phyloP scores from a whole-genome alignment of 352 stramenopile genomes.

The Pythium scleroteichum region DNA sequence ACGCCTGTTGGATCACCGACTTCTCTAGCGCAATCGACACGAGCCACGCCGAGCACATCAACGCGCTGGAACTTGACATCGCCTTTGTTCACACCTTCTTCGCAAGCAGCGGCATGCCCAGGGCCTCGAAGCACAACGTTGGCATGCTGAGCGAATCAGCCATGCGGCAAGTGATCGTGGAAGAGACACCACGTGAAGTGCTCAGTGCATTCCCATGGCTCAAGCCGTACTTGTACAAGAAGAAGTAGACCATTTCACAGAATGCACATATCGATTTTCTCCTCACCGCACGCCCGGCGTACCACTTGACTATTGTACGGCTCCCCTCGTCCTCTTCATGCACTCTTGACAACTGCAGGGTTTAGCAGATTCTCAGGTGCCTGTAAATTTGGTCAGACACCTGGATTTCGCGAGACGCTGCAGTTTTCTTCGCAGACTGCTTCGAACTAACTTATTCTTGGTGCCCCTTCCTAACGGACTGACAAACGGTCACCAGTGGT shows the following conservation, averaged over 20 bases:
- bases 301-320: too few relatives aligned
- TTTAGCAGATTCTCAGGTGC: too few relatives aligned
- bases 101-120: conserved; percentile 32
- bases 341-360: too few relatives aligned
- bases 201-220: conserved; percentile 27
- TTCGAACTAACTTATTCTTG: too few relatives aligned
- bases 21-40: conserved; percentile 79
- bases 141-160: conserved; percentile 26
- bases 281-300: too few relatives aligned
- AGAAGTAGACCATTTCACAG: conserved; percentile 12
- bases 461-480: too few relatives aligned
- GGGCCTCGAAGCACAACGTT: conserved; percentile 35
- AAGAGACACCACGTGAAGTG: conserved; percentile 15
- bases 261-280: too few relatives aligned
- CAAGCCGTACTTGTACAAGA: conserved; percentile 33
- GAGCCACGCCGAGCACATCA: conserved; percentile 50
- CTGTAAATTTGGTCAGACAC: too few relatives aligned
- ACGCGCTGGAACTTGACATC: conserved; percentile 67
- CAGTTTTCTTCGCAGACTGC: too few relatives aligned
- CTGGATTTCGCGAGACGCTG: too few relatives aligned
- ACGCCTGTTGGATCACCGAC: conserved; percentile 81
- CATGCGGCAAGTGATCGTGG: conserved; percentile 31
- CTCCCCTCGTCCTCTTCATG: too few relatives aligned
- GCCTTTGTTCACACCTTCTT: conserved; percentile 76
- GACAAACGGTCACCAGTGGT: neutral